phyloP scores from a whole-genome alignment of 164 flowering plant genomes.

The Stephania yunnanensis region DNA sequence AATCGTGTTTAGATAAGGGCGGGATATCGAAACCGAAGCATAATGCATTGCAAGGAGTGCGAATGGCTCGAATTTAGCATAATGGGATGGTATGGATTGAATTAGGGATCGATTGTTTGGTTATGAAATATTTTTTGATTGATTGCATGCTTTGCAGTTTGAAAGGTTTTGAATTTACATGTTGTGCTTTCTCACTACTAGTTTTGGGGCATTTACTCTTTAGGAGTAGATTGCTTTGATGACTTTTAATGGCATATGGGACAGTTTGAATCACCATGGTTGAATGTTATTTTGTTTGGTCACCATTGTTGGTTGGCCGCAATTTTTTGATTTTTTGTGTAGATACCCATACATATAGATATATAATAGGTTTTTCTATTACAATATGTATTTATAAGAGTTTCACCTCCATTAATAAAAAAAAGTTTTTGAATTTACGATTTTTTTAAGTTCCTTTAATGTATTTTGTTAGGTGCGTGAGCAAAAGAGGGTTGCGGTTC shows the following conservation, averaged over 20 bases:
- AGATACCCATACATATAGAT: too few species aligned
- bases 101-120: neutral
- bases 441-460: neutral
- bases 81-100: conserved; percentile 54
- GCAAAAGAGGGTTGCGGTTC: conserved; percentile 65
- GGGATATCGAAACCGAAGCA: conserved; percentile 47
- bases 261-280: too few species aligned
- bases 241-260: too few species aligned
- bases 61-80: conserved; percentile 71
- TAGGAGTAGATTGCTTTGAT: too few species aligned
- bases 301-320: too few species aligned
- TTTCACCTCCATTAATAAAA: too few species aligned
- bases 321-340: too few species aligned
- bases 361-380: too few species aligned
- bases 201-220: too few species aligned
- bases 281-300: too few species aligned
- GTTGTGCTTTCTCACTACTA: too few species aligned
- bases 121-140: neutral
- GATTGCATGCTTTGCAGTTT: neutral
- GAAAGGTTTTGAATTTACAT: neutral
- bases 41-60: conserved; percentile 59
- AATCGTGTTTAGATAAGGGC: conserved; percentile 38
- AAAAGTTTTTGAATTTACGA: neutral
- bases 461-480: conserved; percentile 51
- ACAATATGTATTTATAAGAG: too few species aligned